Evolutionary conservation across 2,329 filamentous ascomycete species (phyloP).

Genomic region (Aspergillus cejpii): DNA sequence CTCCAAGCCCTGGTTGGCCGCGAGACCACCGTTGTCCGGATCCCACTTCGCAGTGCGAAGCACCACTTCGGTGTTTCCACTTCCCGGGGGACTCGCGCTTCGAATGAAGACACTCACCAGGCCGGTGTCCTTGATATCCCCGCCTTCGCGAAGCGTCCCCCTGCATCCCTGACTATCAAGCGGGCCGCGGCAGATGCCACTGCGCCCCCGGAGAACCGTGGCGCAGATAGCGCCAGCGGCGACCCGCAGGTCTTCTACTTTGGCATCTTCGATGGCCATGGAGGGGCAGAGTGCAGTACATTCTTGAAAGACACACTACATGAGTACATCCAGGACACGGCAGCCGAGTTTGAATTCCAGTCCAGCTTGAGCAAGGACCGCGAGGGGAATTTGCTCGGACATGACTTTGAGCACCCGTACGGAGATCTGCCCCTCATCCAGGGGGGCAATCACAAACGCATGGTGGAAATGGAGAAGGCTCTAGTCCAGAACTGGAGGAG

Average conservation of each 20-base stretch:
- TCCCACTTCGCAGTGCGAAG: constrained; percentile 86
- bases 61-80: constrained; percentile 85
- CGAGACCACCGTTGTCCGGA: constrained; percentile 89
- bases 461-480: constrained; percentile 61
- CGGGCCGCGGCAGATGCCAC: constrained; percentile 25
- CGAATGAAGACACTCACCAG: constrained; percentile 92
- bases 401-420: constrained; percentile 10
- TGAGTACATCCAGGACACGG: constrained; percentile 78
- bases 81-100: constrained; percentile 71
- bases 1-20: constrained; percentile 59
- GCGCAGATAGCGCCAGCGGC: constrained; percentile 68
- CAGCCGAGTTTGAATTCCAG: constrained; percentile 65
- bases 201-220: constrained; percentile 48
- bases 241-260: constrained; percentile 98
- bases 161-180: constrained; percentile 53
- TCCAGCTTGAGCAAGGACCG: constrained; percentile 59
- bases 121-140: constrained; percentile 90
- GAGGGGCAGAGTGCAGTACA: constrained; percentile 77
- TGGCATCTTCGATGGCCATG: constrained; percentile 92
- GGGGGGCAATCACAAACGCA: constrained; percentile 53
- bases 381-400: constrained; percentile 8
- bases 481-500: constrained; percentile 72
- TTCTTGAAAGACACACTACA: constrained; percentile 82
- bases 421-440: constrained; percentile 45
- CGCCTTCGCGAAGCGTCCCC: constrained; percentile 78